phyloP scores from a whole-genome alignment of 2,329 filamentous ascomycete species.

The Epichloe sibirici region DNA sequence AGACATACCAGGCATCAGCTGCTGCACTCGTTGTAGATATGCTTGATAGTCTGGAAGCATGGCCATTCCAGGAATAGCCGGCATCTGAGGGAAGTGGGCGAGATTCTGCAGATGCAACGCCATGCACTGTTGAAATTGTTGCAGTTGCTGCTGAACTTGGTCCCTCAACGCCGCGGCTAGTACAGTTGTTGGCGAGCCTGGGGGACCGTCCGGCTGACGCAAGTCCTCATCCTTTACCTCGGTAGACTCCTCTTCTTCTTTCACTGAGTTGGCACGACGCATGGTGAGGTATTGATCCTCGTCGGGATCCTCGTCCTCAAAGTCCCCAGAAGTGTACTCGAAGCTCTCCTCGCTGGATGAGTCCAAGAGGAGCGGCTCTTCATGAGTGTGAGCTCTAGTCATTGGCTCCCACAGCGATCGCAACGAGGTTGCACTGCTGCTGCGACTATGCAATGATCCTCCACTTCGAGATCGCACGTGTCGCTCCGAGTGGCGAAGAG shows the following conservation, averaged over 20 bases:
- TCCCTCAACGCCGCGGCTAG: constrained; percentile 61
- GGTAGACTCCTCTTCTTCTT: constrained; percentile 20
- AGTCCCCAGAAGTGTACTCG: constrained; percentile 34
- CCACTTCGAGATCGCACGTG: constrained; percentile 57
- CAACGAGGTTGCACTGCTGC: constrained; percentile 55
- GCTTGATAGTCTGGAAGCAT: constrained; percentile 61
- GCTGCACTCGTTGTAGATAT: constrained; percentile 54
- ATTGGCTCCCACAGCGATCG: constrained; percentile 53
- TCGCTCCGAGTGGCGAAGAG: constrained; percentile 48
- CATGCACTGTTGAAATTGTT: constrained; percentile 64
- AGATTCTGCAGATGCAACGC: constrained; percentile 51
- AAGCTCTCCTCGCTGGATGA: constrained; percentile 27
- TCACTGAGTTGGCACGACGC: constrained; percentile 19
- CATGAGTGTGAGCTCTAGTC: constrained; percentile 19
- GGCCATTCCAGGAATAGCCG: constrained; percentile 43
- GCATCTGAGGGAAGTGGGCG: constrained; percentile 40
- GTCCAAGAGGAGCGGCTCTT: constrained; percentile 27
- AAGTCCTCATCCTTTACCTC: constrained; percentile 27
- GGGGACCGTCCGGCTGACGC: constrained; percentile 18
- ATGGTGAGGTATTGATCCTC: constrained; percentile 25
- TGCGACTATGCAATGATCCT: constrained; percentile 45
- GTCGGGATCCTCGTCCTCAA: constrained; percentile 29
- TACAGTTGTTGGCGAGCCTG: constrained; percentile 44
- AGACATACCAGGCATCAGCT: constrained; percentile 55
- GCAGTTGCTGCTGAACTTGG: constrained; percentile 59